A percentile compares a stretch with the other conserved stretches of the same genome.
Conservation (phyloP, 1,284 basidiomycete genomes). For the Psilocybe mexicana region DNA sequence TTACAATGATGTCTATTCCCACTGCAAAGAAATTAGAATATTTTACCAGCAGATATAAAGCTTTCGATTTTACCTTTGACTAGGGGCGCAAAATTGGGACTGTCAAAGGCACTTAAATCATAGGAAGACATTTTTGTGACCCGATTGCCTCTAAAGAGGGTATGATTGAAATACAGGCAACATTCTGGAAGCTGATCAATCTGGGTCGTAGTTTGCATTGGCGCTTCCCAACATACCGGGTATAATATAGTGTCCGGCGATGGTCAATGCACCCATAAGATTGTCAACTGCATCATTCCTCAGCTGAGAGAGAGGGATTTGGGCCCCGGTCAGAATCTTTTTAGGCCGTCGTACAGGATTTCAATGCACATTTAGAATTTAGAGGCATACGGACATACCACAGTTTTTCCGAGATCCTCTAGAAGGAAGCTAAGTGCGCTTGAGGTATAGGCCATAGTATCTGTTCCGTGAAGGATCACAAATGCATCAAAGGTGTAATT, state of each 20-base stretch:
- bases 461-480: constrained; percentile 90
- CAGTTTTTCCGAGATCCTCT: constrained; percentile 89
- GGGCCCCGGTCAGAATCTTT: constrained; percentile 87
- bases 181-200: constrained; percentile 52
- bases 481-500: constrained; percentile 92
- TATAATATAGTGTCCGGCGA: constrained; percentile 89
- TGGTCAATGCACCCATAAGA: constrained; percentile 81
- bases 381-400: constrained; percentile 44
- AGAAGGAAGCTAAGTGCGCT: constrained; percentile 88
- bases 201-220: neutral
- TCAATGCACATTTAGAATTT: neutral
- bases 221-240: constrained; percentile 57
- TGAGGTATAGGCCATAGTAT: constrained; percentile 89
- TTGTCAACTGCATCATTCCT: constrained; percentile 92
- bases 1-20: constrained; percentile 86
- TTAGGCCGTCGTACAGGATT: neutral
- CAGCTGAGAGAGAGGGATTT: constrained; percentile 87
- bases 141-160: constrained; percentile 84
- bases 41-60: too few relatives aligned
- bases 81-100: constrained; percentile 83
- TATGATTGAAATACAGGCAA: constrained; percentile 87
- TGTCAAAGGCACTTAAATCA: constrained; percentile 84
- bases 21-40: constrained; percentile 43
- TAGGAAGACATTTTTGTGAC: constrained; percentile 86
- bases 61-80: constrained; percentile 64